Conservation (phyloP, 345 rosid genomes). For the Clarkia xantiana region DNA sequence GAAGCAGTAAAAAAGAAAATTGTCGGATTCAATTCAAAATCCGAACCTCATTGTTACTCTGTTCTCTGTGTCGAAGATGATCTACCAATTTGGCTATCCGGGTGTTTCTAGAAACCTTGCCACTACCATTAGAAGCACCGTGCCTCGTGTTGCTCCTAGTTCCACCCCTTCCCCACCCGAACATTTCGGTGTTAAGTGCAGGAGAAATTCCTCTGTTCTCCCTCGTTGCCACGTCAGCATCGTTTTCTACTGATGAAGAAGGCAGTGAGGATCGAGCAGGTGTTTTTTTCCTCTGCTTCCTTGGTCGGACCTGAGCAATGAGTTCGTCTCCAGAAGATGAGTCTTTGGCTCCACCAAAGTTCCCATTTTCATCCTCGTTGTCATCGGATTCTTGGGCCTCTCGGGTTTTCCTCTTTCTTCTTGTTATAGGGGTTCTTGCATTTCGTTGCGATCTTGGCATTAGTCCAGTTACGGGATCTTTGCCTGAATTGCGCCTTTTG, state of each 20-base stretch:
- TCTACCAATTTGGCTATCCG: slow-evolving; percentile 66
- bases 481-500: slow-evolving; percentile 43
- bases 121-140: slow-evolving; percentile 40
- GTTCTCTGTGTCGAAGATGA: slow-evolving; percentile 51
- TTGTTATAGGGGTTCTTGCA: slow-evolving; percentile 27
- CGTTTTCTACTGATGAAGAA: slow-evolving; percentile 52
- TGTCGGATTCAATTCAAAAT: slow-evolving; percentile 1
- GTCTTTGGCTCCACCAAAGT: slow-evolving; percentile 36
- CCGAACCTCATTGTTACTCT: slow-evolving; percentile 35
- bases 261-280: slow-evolving; percentile 35
- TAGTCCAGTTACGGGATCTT: slow-evolving; percentile 29
- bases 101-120: slow-evolving; percentile 37
- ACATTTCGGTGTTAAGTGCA: slow-evolving; percentile 56
- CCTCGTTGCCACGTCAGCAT: slow-evolving; percentile 26
- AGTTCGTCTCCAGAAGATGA: slow-evolving; percentile 73
- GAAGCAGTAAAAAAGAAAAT: too few relatives aligned
- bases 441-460: slow-evolving; percentile 39
- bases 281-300: slow-evolving; percentile 38
- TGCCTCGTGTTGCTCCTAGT: slow-evolving; percentile 75
- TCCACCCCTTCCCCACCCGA: slow-evolving; percentile 94
- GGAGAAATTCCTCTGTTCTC: slow-evolving; percentile 60
- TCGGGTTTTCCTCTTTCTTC: slow-evolving; percentile 45
- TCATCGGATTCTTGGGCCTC: slow-evolving; percentile 53
- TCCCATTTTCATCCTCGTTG: slow-evolving; percentile 56
- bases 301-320: slow-evolving; percentile 28